Evolutionary conservation across 2,329 filamentous ascomycete species (phyloP).

Genomic region (Aureobasidium mangrovei): DNA sequence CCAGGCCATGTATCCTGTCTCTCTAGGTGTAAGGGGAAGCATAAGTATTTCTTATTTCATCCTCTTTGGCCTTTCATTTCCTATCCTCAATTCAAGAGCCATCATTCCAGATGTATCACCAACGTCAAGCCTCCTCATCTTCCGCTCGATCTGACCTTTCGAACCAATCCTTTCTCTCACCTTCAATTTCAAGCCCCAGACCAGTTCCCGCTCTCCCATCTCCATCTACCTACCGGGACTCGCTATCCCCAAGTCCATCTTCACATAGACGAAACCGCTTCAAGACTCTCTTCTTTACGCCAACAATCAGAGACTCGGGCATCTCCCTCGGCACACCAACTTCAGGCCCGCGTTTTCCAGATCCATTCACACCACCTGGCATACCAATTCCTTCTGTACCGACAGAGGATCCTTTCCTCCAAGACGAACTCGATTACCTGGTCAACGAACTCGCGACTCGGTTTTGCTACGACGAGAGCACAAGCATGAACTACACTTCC

Average conservation of each 20-base stretch:
- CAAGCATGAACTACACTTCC: background rate
- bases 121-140: constrained; percentile 4
- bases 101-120: background rate
- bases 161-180: background rate
- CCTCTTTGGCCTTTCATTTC: too few relatives aligned
- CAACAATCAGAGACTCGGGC: constrained; percentile 4
- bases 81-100: too few relatives aligned
- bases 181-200: background rate
- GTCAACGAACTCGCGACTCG: background rate
- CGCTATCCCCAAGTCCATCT: background rate
- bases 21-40: too few relatives aligned
- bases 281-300: constrained; percentile 5
- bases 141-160: constrained; percentile 2
- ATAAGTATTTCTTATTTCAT: too few relatives aligned
- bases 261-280: constrained; percentile 1
- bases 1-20: too few relatives aligned
- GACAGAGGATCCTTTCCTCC: background rate
- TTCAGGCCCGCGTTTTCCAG: background rate
- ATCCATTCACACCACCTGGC: background rate
- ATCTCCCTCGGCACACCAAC: background rate
- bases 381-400: background rate
- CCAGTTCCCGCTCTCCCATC: background rate
- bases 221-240: background rate
- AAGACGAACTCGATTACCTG: background rate
- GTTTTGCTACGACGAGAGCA: background rate